A percentile compares a stretch with the other conserved stretches of the same genome.
phyloP scores from a whole-genome alignment of 2,329 filamentous ascomycete species.

The Scytalidium sp. region DNA sequence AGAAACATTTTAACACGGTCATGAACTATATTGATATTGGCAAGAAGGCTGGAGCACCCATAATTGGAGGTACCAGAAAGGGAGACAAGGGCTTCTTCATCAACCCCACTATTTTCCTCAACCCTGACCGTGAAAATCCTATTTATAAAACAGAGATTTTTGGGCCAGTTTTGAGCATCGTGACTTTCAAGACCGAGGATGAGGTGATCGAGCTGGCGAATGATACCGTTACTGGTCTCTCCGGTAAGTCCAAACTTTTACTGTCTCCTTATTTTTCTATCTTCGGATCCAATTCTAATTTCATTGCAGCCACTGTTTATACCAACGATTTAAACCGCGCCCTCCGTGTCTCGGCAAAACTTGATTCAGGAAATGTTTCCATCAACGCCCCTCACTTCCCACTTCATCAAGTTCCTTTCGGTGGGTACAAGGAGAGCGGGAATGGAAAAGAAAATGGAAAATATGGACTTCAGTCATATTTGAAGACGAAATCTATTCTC shows the following conservation, averaged over 20 bases:
- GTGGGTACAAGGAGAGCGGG: constrained; percentile 72
- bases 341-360: constrained; percentile 57
- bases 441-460: constrained; percentile 72
- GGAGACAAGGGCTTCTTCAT: constrained; percentile 65
- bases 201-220: constrained; percentile 56
- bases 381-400: constrained; percentile 58
- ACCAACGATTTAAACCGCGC: constrained; percentile 64
- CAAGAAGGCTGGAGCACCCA: constrained; percentile 58
- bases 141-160: constrained; percentile 71
- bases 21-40: constrained; percentile 61
- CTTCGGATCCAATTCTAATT: neutral
- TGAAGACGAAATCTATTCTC: constrained; percentile 60
- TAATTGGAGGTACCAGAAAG: constrained; percentile 59
- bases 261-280: neutral
- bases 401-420: constrained; percentile 60
- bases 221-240: constrained; percentile 60
- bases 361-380: constrained; percentile 48
- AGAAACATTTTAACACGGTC: constrained; percentile 61
- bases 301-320: constrained; percentile 53
- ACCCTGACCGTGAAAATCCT: constrained; percentile 63
- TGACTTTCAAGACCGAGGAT: constrained; percentile 65
- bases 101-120: constrained; percentile 66
- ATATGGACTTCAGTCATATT: constrained; percentile 61
- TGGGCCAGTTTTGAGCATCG: constrained; percentile 63
- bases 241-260: constrained; percentile 25